Conservation (phyloP, 768 basidiomycete genomes). For the Scleroderma citrinum region DNA sequence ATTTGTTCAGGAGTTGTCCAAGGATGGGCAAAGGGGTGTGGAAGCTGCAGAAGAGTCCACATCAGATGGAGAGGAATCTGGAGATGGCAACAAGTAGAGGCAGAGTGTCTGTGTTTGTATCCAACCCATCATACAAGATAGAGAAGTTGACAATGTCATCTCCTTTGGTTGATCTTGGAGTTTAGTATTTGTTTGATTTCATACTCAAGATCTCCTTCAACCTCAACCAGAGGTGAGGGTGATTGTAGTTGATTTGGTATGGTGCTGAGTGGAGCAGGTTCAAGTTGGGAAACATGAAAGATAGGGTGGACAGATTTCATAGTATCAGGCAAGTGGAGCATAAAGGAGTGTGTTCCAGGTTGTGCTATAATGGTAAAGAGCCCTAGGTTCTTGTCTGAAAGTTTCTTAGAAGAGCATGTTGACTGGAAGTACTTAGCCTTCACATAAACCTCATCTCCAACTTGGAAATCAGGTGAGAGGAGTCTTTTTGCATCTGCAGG, state of each 20-base stretch:
- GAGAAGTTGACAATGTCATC: constrained; percentile 2
- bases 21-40: too few species aligned
- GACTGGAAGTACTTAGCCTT: constrained; percentile 5
- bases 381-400: constrained; percentile 16
- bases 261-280: not conserved
- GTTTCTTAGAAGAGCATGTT: constrained; percentile 8
- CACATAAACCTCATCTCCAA: constrained; percentile 7
- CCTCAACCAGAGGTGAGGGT: constrained; percentile 5
- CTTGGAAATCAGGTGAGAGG: constrained; percentile 1
- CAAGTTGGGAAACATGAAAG: constrained; percentile 4
- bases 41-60: too few species aligned
- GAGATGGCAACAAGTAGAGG: too few species aligned
- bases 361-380: constrained; percentile 17
- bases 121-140: constrained; percentile 8
- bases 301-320: constrained; percentile 11
- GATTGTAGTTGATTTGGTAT: not conserved
- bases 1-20: too few species aligned
- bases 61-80: too few species aligned
- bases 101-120: too few species aligned
- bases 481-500: constrained; percentile 2
- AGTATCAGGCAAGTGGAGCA: constrained; percentile 14
- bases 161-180: constrained; percentile 3
- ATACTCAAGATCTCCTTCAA: constrained; percentile 6
- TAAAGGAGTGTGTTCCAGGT: constrained; percentile 14
- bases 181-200: too few species aligned